Evolutionary conservation across 176 grass and related monocot species (phyloP), one percentile per base, ranked within the genome.

Genomic region (Ananas comosus): DNA sequence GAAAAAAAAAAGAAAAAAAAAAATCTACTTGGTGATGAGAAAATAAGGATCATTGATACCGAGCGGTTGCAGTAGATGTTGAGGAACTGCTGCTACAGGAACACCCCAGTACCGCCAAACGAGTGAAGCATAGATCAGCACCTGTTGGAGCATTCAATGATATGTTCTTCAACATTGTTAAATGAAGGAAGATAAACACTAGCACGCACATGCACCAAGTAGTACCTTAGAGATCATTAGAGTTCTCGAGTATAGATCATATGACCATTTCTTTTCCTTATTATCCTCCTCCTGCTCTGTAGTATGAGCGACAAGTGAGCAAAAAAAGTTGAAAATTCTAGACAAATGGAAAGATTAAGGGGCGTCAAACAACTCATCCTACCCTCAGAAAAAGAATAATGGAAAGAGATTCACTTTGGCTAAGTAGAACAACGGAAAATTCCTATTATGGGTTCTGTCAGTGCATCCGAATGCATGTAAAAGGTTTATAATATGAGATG

Each of bases 61-160:
- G 10, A 58, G 23, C 59, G 13, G 13, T 28, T 1, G 9, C n/a
- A 10, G 12, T 68, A 68, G 49, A 77, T 93, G 86, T 57, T 93
- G 52, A 63, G 94, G 89, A 68, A 93, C 82, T 51, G 80, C 84
- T 53, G 94, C 78, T 51, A 99, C 79, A 51, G 86, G 89, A 72
- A 51, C 47, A 42, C 87, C 83, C 94, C 89, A 99, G 72, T 88
- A 99, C 59, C 12, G 80, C 68, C 88, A 71, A 68, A 79, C 13
- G 29, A 99, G 82, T 19, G 23, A 10, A 61, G 58, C 74, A 76
- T 88, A 93, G 12, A 90, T 67, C 64, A 92, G 50, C 50, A 91
- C 89, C 94, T 99, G 81, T 47, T 17, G 64, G 27, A 70, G 16
- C 65, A 85, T 81, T 65, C 74, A 63, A 79, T 91, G 51, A 78